These are phyloP conservation scores for Phytophthora cryptogea DNA, from an alignment of 352 stramenopile species.

Conservation along the genomic window DNA sequence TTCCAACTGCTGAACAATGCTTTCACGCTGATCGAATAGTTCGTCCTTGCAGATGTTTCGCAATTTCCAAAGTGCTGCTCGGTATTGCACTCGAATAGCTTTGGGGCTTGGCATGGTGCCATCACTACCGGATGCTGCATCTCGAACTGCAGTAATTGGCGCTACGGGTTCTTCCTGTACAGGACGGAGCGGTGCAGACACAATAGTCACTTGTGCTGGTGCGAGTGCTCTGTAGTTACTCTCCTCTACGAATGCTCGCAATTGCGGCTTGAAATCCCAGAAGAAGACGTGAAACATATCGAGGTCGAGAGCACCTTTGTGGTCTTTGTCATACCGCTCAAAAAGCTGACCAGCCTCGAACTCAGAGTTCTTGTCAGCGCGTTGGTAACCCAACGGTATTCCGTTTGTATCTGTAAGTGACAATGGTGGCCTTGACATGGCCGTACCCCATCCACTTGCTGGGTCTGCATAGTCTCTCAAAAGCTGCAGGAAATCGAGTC, in stretches of 20 bases:
- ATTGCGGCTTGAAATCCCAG: conserved; percentile 66
- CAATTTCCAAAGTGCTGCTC: conserved; percentile 58
- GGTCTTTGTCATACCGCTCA: conserved; percentile 76
- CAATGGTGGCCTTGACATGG: conserved; percentile 40
- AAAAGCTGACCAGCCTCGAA: conserved; percentile 88
- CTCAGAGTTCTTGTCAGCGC: conserved; percentile 75
- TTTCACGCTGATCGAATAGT: conserved; percentile 49
- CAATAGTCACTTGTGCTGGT: conserved; percentile 1
- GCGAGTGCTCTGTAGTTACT: conserved; percentile 37
- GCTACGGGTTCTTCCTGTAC: conserved; percentile 19
- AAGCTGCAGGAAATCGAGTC: conserved; percentile 72
- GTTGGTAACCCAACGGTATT: conserved; percentile 74
- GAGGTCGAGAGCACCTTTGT: conserved; percentile 56
- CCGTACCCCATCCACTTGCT: conserved; percentile 6
- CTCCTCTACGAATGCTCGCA: conserved; percentile 71
- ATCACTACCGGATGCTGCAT: conserved; percentile 5
- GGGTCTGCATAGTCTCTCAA: conserved; percentile 67
- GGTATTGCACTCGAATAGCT: conserved; percentile 37
- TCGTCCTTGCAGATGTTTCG: conserved; percentile 67
- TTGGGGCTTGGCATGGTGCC: conserved; percentile 5
- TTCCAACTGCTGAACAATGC: conserved; percentile 41
- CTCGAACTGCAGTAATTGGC: conserved; percentile 1
- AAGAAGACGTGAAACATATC: conserved; percentile 79
- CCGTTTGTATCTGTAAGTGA: conserved; percentile 68
- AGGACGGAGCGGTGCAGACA: conserved; percentile 8